phyloP scores from a whole-genome alignment of 2,329 filamentous ascomycete genomes.

The Didymella keratinophila region DNA sequence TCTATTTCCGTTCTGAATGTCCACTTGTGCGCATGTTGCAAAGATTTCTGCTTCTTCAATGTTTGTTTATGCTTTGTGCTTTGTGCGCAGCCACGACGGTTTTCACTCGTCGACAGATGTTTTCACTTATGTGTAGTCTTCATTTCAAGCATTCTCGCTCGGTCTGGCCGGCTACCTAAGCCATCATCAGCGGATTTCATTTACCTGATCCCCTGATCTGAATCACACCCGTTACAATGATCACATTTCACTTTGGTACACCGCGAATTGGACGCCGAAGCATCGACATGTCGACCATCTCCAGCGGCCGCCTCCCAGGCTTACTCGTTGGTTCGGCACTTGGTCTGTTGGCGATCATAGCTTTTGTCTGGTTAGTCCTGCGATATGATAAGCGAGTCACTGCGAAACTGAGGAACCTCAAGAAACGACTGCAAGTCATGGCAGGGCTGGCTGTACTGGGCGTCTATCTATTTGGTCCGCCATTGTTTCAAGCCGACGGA shows the following conservation, averaged over 20 bases:
- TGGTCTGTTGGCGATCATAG: neutral
- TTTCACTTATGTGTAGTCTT: neutral
- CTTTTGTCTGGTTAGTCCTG: neutral
- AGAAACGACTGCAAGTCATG: neutral
- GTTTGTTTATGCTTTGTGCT: too few relatives aligned
- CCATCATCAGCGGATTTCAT: neutral
- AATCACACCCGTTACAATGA: neutral
- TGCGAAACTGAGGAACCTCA: neutral
- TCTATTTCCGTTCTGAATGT: too few relatives aligned
- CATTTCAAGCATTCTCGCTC: neutral
- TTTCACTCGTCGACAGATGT: neutral
- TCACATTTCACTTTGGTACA: neutral
- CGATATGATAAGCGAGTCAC: neutral
- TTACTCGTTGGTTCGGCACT: neutral
- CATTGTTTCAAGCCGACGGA: neutral
- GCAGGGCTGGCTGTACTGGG: neutral
- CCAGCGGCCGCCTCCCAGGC: neutral
- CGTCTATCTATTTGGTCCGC: neutral
- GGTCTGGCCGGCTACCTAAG: neutral
- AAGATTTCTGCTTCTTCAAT: too few relatives aligned
- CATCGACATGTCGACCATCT: neutral
- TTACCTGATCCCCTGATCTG: too few relatives aligned
- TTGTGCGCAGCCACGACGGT: too few relatives aligned
- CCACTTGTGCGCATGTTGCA: too few relatives aligned
- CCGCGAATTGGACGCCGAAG: neutral